Evolutionary conservation across 225 moss, liverwort and hornwort genomes (phyloP), one percentile per base, ranked within the genome.

Genomic region (Straminergon stramineum): DNA sequence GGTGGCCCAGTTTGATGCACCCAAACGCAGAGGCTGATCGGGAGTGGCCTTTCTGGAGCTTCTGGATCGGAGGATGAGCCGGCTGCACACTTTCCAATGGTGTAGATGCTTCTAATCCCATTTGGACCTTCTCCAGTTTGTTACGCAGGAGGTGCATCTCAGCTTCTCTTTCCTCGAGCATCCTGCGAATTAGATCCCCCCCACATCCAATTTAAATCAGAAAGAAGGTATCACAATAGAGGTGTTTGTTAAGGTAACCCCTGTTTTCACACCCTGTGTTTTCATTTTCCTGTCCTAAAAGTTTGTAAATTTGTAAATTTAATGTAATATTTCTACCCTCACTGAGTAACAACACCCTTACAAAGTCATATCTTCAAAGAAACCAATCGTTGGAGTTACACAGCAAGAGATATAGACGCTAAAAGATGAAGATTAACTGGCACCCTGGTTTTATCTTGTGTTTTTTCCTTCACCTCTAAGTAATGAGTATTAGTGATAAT

Each of bases 1-100:
- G 98, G 71, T 97, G 96, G 55, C 91, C 90, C 74, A 98, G 58
- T 57, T 93, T 95, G 16, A 96, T 95, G 86, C 98, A 98, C 75
- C 95, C 96, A 86, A 98, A 97, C 41, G 98, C 94, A 35, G 98
- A 97, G 65, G 89, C 92, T 48, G 96, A 86, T 51, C 86, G 90
- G 31, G 86, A 69, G 76, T 87, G 91, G 52, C 90, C 88, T 83
- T 86, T 93, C 19, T 70, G 89, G 39, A 81, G 22, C 86, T 91
- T 93, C 53, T 55, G 79, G 35, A 84, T 88, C 67, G 90, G 80
- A 67, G 83, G 24, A 11, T 53, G 90, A 22, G 81, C 64, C 13
- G 75, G 86, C 26, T 73, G 83, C 41, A 83, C 73, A 75, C 57
- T 85, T 77, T 85, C 91, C 70, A 89, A 35, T 26, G 85, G 52